phyloP scores from a whole-genome alignment of 2,329 filamentous ascomycete genomes.

The Colletotrichum tropicale region DNA sequence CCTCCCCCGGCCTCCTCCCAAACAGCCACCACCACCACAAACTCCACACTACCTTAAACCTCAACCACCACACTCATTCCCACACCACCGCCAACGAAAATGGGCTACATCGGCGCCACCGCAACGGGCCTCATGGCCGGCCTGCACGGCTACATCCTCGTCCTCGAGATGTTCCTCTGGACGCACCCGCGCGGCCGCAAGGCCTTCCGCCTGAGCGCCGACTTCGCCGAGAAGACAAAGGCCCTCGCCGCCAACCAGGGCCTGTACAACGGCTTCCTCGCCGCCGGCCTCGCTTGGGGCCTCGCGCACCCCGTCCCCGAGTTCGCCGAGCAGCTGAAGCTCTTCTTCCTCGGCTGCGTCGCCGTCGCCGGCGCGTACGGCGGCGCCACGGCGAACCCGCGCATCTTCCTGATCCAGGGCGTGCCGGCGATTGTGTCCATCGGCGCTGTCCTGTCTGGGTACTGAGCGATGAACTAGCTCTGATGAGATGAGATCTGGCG shows the following conservation, averaged over 20 bases:
- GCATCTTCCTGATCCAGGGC: conserved; percentile 49
- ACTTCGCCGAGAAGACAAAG: conserved; percentile 49
- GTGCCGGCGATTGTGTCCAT: conserved; percentile 37
- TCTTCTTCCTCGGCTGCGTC: conserved; percentile 54
- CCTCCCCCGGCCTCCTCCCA: background rate
- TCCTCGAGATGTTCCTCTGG: conserved; percentile 57
- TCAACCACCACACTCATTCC: background rate
- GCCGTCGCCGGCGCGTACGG: conserved; percentile 49
- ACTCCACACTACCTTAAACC: background rate
- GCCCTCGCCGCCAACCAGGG: conserved; percentile 55
- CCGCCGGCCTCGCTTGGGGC: conserved; percentile 52
- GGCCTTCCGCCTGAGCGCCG: conserved; percentile 46
- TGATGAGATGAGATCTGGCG: background rate
- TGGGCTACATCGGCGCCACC: conserved; percentile 36
- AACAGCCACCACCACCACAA: background rate
- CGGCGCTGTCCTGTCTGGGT: conserved; percentile 29
- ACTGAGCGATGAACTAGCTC: conserved; percentile 11
- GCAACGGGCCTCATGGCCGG: conserved; percentile 42
- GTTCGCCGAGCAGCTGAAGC: conserved; percentile 45
- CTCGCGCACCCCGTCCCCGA: conserved; percentile 46
- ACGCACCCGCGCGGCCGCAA: conserved; percentile 48
- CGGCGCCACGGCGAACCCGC: conserved; percentile 41
- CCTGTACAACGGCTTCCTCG: conserved; percentile 58
- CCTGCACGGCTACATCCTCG: conserved; percentile 53
- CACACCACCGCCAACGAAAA: background rate